A percentile compares a stretch with the other conserved stretches of the same genome.
Conservation (phyloP, 768 basidiomycete genomes). For the Gymnopilus junonius region DNA sequence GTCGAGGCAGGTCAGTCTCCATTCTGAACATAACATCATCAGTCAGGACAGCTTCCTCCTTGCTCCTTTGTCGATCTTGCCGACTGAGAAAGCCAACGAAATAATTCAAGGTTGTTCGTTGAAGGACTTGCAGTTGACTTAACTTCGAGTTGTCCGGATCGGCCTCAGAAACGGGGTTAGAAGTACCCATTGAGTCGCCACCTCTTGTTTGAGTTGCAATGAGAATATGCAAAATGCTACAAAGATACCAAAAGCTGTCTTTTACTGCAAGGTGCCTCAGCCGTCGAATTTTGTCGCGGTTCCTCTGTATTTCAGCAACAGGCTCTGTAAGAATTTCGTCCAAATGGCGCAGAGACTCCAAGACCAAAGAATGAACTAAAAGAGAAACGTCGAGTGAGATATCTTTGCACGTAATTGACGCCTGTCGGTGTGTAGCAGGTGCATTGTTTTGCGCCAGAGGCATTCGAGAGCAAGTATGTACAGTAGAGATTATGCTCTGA, state of each 20-base stretch:
- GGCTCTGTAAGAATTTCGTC: slow-evolving; percentile 28
- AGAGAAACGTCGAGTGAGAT: slow-evolving; percentile 8
- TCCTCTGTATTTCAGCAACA: background rate
- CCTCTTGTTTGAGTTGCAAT: background rate
- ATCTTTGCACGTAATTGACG: background rate
- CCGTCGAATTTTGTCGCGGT: slow-evolving; percentile 21
- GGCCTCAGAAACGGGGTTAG: background rate
- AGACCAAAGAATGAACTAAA: slow-evolving; percentile 34
- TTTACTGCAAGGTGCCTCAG: slow-evolving; percentile 47
- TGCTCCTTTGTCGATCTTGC: background rate
- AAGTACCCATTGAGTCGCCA: background rate
- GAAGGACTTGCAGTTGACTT: background rate
- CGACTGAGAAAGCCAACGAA: slow-evolving; percentile 2
- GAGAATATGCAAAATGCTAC: slow-evolving; percentile 42
- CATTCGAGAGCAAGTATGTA: background rate
- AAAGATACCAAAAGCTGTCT: slow-evolving; percentile 59
- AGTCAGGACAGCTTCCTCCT: background rate
- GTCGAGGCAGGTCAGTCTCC: background rate
- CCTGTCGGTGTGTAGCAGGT: background rate
- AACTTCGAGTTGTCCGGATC: background rate
- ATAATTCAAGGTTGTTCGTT: slow-evolving; percentile 1
- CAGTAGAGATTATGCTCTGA: slow-evolving; percentile 10
- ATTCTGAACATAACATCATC: background rate
- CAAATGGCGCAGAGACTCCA: slow-evolving; percentile 45
- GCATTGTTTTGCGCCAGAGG: background rate